Evolutionary conservation across 2,329 filamentous ascomycete genomes (phyloP), one percentile per base, ranked within the genome.

Genomic region (Drechslerella coelobrocha): DNA sequence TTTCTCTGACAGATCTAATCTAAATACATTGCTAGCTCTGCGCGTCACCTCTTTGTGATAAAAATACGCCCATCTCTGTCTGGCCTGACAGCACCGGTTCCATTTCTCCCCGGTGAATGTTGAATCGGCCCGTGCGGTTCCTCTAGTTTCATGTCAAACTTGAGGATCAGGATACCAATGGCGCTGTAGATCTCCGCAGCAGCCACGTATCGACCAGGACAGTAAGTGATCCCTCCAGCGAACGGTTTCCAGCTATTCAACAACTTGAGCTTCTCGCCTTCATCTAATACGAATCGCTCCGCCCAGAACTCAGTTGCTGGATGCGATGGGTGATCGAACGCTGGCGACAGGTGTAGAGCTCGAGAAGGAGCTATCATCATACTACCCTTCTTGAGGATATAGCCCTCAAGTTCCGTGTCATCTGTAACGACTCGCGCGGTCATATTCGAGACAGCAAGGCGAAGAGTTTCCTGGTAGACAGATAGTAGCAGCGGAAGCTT

Each of bases 171-270:
- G 7, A 55, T 24, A 10, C 50, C 50, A 14, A 68, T 26, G 7
- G 50, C 29, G 17, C 31, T 24, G 10, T 51, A 41, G 14, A 68
- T 45, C 31, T 68, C 63, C 1, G 55, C 48, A 21, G 48, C 29
- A 2, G 56, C 56, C 14, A 68, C n/a, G 43, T 55, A 68, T 19
- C 63, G 48, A 1, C 63, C 63, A 56, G 63, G 48, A 21, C 63
- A 68, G 19, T 68, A 61, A 19, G 56, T 48, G 14, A 39, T 56
- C 1, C 63, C 63, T 14, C 63, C 63, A 34, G 63, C 63, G 14
- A 68, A 68, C 23, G 63, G 63, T 27, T 27, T 55, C 63, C 63
- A 68, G 63, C 63, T 68, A 43, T 61, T 68, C 34, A 68, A 12
- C 24, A 68, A 14, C 43, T 68, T 68, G 9, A 29, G 23, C 14